phyloP scores from a whole-genome alignment of 2,329 filamentous ascomycete species.

The Rosellinia necatrix region DNA sequence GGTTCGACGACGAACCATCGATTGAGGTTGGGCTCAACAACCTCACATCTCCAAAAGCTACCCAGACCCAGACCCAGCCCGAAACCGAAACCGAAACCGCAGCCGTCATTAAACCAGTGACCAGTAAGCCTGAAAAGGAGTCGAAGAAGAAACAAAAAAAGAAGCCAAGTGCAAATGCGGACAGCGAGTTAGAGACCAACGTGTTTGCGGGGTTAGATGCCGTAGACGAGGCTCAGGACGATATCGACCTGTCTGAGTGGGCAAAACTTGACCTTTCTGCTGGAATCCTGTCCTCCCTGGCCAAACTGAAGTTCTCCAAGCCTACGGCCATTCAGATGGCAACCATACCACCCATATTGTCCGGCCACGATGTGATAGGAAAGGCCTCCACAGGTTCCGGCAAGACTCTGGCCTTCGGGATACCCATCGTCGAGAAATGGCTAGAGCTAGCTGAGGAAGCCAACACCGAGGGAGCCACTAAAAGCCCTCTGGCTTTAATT shows the following conservation, averaged over 20 bases:
- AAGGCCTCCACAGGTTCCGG: constrained; percentile 97
- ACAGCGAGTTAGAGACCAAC: constrained; percentile 50
- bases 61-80: constrained; percentile 28
- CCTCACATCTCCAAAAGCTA: constrained; percentile 23
- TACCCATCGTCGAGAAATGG: constrained; percentile 88
- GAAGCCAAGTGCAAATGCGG: constrained; percentile 42
- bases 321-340: constrained; percentile 82
- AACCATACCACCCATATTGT: constrained; percentile 80
- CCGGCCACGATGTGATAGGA: constrained; percentile 88
- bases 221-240: constrained; percentile 59
- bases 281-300: constrained; percentile 72
- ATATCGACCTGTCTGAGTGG: constrained; percentile 80
- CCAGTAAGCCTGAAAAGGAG: constrained; percentile 32
- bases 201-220: constrained; percentile 62
- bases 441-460: constrained; percentile 54
- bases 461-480: constrained; percentile 38
- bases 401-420: constrained; percentile 93
- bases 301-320: constrained; percentile 76
- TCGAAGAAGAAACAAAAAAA: constrained; percentile 31
- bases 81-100: constrained; percentile 26
- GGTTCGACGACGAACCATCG: constrained; percentile 61
- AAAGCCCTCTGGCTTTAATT: constrained; percentile 73
- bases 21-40: constrained; percentile 28
- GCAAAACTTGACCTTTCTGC: constrained; percentile 73
- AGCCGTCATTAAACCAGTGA: constrained; percentile 25